Evolutionary conservation across 768 basidiomycete genomes (phyloP).

Genomic region (Phlegmacium glaucopus): DNA sequence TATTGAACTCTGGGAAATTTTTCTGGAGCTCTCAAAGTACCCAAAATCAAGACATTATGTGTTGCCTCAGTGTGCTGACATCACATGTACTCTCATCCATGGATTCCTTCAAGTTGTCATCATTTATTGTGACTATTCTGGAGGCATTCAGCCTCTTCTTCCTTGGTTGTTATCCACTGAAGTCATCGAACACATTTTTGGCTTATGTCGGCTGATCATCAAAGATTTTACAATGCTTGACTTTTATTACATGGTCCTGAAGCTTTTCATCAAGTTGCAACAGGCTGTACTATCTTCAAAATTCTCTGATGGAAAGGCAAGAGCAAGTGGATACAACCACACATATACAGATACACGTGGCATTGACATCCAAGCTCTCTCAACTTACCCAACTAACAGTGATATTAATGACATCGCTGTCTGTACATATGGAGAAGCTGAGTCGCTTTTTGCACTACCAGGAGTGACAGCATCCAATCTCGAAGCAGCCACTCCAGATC

Average conservation of each 20-base stretch:
- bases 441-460: background rate
- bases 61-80: constrained; percentile 26
- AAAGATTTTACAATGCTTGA: constrained; percentile 28
- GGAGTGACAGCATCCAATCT: background rate
- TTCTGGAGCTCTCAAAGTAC: constrained; percentile 13
- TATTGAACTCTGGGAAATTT: constrained; percentile 26
- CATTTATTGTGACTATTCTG: background rate
- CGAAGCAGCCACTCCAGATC: background rate
- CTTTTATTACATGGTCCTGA: constrained; percentile 21
- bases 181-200: constrained; percentile 17
- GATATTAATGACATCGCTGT: background rate
- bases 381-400: background rate
- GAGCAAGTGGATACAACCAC: constrained; percentile 20
- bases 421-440: background rate
- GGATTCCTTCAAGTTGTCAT: background rate
- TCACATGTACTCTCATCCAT: constrained; percentile 15
- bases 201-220: constrained; percentile 16
- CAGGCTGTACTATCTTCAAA: constrained; percentile 9
- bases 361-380: background rate
- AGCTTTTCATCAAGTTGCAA: constrained; percentile 18
- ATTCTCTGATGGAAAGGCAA: constrained; percentile 10
- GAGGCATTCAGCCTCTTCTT: background rate
- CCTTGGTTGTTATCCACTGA: background rate
- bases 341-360: constrained; percentile 15
- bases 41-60: constrained; percentile 19